phyloP scores from a whole-genome alignment of 257 asterid species.

The Ilex aquifolium region DNA sequence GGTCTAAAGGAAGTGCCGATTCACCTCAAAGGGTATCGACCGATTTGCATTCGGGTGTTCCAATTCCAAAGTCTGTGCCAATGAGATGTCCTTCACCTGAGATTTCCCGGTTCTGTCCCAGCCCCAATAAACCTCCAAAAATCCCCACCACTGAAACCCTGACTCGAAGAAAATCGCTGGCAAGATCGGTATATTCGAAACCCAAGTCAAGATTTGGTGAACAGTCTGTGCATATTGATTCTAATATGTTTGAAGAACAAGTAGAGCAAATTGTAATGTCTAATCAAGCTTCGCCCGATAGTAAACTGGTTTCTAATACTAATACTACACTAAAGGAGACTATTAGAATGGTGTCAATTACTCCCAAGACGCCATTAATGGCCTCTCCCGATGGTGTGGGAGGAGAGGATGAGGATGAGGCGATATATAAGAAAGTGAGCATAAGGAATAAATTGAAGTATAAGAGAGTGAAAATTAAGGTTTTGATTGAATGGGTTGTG shows the following conservation, averaged over 20 bases:
- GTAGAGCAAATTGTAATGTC: constrained; percentile 24
- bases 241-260: constrained; percentile 25
- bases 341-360: constrained; percentile 25
- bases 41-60: constrained; percentile 33
- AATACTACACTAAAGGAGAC: constrained; percentile 31
- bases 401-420: constrained; percentile 65
- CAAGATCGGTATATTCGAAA: constrained; percentile 59
- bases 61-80: constrained; percentile 32
- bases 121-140: constrained; percentile 67
- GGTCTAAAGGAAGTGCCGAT: constrained; percentile 18
- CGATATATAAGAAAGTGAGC: constrained; percentile 74
- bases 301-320: constrained; percentile 20
- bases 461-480: constrained; percentile 52
- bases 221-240: constrained; percentile 42
- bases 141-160: constrained; percentile 48
- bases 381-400: constrained; percentile 51
- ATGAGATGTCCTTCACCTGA: constrained; percentile 55
- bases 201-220: constrained; percentile 93
- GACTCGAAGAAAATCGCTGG: constrained; percentile 46
- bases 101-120: constrained; percentile 31
- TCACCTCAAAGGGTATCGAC: constrained; percentile 34
- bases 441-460: constrained; percentile 52
- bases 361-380: constrained; percentile 58
- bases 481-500: constrained; percentile 59
- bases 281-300: constrained; percentile 42